Evolutionary conservation across 768 basidiomycete genomes (phyloP).

Genomic region (Boletus rubroflammeus): DNA sequence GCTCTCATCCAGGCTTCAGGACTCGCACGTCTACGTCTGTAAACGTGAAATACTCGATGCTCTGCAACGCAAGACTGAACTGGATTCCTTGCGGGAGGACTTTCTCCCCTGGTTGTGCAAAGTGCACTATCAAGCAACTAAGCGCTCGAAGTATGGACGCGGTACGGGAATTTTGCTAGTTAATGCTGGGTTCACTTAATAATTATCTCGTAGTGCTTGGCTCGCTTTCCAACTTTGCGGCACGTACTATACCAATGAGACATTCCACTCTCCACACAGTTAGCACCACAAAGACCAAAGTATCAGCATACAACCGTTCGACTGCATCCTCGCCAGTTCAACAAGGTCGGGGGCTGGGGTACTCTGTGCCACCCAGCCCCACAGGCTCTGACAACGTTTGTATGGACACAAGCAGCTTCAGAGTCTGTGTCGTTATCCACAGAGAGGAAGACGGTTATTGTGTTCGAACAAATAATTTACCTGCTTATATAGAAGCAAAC

Average conservation of each 20-base stretch:
- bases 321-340: conserved; percentile 18
- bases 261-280: conserved; percentile 53
- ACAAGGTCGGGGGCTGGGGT: conserved; percentile 27
- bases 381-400: conserved; percentile 36
- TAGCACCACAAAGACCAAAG: conserved; percentile 17
- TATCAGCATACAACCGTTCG: conserved; percentile 1
- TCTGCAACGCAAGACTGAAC: conserved; percentile 60
- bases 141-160: conserved; percentile 54
- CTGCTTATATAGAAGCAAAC: conserved; percentile 77
- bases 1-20: conserved; percentile 65
- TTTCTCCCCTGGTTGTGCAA: conserved; percentile 93
- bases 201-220: conserved; percentile 39
- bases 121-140: conserved; percentile 67
- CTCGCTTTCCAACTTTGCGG: conserved; percentile 40
- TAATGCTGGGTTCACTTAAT: neutral
- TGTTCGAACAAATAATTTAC: conserved; percentile 72
- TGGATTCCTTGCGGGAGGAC: conserved; percentile 85
- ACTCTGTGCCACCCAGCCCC: conserved; percentile 47
- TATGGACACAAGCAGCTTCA: conserved; percentile 43
- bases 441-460: conserved; percentile 51
- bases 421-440: conserved; percentile 65
- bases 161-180: conserved; percentile 35
- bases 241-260: conserved; percentile 41
- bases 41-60: conserved; percentile 68
- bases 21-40: conserved; percentile 92